Base-by-base conservation (phyloP, 2,329 filamentous ascomycete genomes). In the Xylaria sp. region DNA sequence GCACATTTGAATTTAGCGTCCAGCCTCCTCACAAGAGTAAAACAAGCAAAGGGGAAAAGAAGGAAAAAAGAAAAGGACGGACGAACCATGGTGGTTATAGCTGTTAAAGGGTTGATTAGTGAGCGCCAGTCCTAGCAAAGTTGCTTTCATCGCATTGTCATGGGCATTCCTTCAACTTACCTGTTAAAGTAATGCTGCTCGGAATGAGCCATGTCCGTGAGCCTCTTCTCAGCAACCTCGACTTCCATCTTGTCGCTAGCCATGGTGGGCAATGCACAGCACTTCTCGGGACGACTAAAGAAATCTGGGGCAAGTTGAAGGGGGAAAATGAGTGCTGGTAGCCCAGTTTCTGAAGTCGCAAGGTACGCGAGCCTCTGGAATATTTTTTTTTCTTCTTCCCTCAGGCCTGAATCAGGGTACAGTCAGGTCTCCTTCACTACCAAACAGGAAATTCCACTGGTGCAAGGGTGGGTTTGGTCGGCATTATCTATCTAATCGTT, bases 101-200 rank as follows among this genome's bases (percentile, higher is more conserved):
- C 94, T 98, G 64, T 69, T 66, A 63, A 60, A 68, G 37, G 32
- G 59, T 48, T 25, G 47, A 71, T 69, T 66, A 35, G 65, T 72
- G 50, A 73, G 65, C 60, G 69, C 63, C 66, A 48, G 63, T 65
- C 55, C 69, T 69, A 47, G 65, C 73, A 80, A 76, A 9, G n/a
- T n/a, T n/a, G 21, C 27, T 16, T 29, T 37, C 18, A 8, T 37
- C 10, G 27, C 35, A 21, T 2, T 5, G 58, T 12, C 8, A n/a
- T 13, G n/a, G 8, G 29, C 23, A 16, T 4, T 25, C n/a, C 12
- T 12, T 3, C 2, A 35, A 40, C 71, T 69, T 55, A 97, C 94
- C 94, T 97, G 85, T 98, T 98, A 86, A 98, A 98, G 87, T 98
- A 99, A 83, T 98, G 96, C 82, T 97, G 94, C 87, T 99, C 96